Percentiles rank a stretch among this genome's conserved stretches.
These are phyloP conservation scores for Argentina anserina DNA, from an alignment of 306 rosid species.

Conservation along the genomic window DNA sequence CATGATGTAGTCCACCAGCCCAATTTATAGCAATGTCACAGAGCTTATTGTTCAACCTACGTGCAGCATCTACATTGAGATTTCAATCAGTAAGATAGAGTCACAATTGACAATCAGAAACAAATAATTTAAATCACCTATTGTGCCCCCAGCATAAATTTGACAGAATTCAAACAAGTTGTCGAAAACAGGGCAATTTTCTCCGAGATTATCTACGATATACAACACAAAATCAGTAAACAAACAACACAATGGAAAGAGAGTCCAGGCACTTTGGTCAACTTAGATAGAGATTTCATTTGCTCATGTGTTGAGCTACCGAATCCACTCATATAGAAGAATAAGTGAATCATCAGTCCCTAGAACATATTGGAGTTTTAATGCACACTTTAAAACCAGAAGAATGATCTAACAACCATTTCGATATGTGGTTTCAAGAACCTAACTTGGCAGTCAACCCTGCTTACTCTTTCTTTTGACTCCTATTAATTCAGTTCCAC, in stretches of 20 bases:
- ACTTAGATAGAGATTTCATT: not conserved
- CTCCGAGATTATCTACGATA: conserved; percentile 87
- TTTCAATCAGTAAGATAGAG: conserved; percentile 21
- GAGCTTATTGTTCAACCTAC: conserved; percentile 80
- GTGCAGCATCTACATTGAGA: conserved; percentile 78
- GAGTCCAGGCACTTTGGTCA: not conserved
- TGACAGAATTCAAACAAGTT: conserved; percentile 97
- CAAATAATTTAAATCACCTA: conserved; percentile 50
- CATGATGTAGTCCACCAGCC: conserved; percentile 99
- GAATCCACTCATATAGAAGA: not conserved
- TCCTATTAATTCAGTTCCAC: not conserved
- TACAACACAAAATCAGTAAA: conserved; percentile 10
- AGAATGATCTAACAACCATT: not conserved
- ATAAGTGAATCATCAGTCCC: not conserved
- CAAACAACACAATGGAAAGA: not conserved
- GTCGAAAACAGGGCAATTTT: conserved; percentile 97
- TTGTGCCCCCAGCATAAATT: conserved; percentile 94
- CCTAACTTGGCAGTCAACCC: not conserved
- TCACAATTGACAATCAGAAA: conserved; percentile 11
- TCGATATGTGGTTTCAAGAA: not conserved
- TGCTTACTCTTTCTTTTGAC: not conserved
- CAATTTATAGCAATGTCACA: conserved; percentile 98
- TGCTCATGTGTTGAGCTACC: not conserved
- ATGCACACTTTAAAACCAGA: not conserved
- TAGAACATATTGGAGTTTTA: not conserved